Base-by-base conservation (phyloP, 169 alveolate species). In the Plasmodium relictum region DNA sequence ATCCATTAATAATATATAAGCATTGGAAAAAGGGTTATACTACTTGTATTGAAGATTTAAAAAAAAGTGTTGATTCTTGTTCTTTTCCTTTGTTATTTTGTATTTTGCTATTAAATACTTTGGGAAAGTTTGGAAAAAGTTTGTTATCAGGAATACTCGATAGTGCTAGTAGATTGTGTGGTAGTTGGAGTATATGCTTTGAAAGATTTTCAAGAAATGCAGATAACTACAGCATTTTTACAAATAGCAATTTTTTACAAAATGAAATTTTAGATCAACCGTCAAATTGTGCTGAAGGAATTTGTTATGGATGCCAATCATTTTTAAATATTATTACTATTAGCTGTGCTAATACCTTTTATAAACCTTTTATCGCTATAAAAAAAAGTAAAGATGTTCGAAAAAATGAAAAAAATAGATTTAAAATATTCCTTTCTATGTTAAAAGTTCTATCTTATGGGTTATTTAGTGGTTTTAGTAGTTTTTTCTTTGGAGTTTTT, bases 1-100 rank as follows among this genome's bases (percentile, higher is more conserved):
- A 94, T 87, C 96, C 96, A 41, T 91, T 92, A 89, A 92, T 89
- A 16, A 92, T 94, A 14, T 71, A 91, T 73, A 92, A 92, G 68
- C 96, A 92, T 71, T 94, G 96, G 95, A 74, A 92, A 66, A 88
- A 90, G 39, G 96, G 95, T 1, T 83, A 74, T 54, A 58, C 52
- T n/a, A 73, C 66, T 18, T 86, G 54, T 63, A 86, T 86, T 45
- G 50, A 86, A 18, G 92, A 86, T 45, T 42, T 86, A 71, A 86
- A 71, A 45, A 86, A 86, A 58, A 86, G 92, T 70, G 52, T 86
- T 18, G 76, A 86, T 71, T 31, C 88, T 6, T 72, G 86, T 61
- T 86, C 92, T 61, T 86, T 86, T n/a, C 92, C 92, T 10, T 71
- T 86, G 16, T 26, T 71, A 71, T 86, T 86, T 72, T 58, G 92